Evolutionary conservation across 805 yeast genomes (phyloP), one percentile per base, ranked within the genome.

Genomic region (Teunomyces stri): DNA sequence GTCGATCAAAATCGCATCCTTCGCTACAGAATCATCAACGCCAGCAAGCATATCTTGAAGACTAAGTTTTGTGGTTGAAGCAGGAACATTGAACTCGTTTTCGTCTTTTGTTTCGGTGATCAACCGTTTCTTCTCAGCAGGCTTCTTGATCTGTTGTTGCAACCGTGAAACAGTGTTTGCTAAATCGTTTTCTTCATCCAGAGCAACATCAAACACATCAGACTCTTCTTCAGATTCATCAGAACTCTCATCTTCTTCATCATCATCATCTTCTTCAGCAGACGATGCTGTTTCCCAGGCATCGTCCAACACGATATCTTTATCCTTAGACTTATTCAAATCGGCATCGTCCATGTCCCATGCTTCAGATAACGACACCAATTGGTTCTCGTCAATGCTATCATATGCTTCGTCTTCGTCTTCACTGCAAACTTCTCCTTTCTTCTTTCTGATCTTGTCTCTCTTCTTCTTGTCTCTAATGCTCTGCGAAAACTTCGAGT

Each of bases 321-420:
- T 45, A 3, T 41, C 11, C 2, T 25, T 27, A 10, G 40, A 35
- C 40, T 56, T 59, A 36, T 61, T 60, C 44, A 60, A 52, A 49
- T 79, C 84, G 25, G 63, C 68, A 28, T 84, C 89, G 61, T 88
- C 94, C 66, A 81, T 65, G 59, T 87, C 97, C 96, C 96, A 89
- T 3, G 88, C 90, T 55, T 84, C 90, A n/a, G 96, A 85, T 34
- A 90, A 71, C 0, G 95, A 80, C 49, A 86, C 76, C 45, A 90
- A 74, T 54, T 89, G 87, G 27, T 66, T 72, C 60, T 89, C 96
- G 57, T 89, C 96, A 37, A 87, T 74, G 59, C 91, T 84, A 21
- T 79, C 79, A 59, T 87, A 86, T 10, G 80, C 92, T 4, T 72
- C 80, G 10, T 47, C 56, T n/a, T 65, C 75, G 3, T 66, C 68